Conservation (phyloP, 108 stramenopile genomes). For the Pseudonitzschia pungens region DNA sequence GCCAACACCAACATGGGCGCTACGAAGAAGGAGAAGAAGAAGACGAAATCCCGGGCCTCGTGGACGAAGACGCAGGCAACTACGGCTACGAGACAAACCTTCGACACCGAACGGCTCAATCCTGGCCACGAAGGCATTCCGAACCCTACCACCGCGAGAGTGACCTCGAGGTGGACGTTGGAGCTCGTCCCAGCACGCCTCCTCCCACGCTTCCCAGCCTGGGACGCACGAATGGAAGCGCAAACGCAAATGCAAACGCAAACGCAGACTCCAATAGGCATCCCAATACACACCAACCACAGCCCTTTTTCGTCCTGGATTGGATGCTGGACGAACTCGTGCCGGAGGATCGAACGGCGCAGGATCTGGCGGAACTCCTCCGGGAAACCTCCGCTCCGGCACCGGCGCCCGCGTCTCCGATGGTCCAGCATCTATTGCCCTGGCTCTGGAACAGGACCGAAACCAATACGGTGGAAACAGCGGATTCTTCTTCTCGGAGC, state of each 20-base stretch:
- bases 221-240: too few species aligned
- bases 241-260: not conserved
- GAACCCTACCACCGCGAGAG: too few species aligned
- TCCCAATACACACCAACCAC: not conserved
- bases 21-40: not conserved
- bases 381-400: not conserved
- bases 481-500: too few species aligned
- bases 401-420: not conserved
- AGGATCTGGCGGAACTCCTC: not conserved
- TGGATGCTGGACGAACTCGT: conserved; percentile 17
- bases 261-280: not conserved
- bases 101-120: too few species aligned
- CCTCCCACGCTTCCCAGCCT: too few species aligned
- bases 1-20: not conserved
- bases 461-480: too few species aligned
- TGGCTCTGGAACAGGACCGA: not conserved
- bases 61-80: not conserved
- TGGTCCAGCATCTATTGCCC: not conserved
- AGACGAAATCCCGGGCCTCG: not conserved
- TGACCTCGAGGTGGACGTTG: too few species aligned
- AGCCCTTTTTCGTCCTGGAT: conserved; percentile 15
- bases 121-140: too few species aligned
- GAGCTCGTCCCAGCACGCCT: too few species aligned
- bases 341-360: not conserved
- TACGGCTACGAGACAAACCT: too few species aligned